Evolutionary conservation across 2,329 filamentous ascomycete species (phyloP).

Genomic region (Botryotinia convoluta): DNA sequence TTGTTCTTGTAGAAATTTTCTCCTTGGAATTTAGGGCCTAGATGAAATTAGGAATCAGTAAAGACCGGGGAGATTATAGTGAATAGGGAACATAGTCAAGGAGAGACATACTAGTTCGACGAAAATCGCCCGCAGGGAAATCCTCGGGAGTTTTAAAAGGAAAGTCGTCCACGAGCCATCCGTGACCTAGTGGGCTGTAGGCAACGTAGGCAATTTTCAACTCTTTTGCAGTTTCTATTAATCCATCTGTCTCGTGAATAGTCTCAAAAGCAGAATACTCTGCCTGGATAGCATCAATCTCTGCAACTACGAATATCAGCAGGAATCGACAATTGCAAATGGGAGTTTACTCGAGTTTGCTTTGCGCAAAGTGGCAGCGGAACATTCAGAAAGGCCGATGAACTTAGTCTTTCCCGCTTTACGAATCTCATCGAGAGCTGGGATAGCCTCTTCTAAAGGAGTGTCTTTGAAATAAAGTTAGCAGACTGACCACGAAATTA

Average conservation of each 20-base stretch:
- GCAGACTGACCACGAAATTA: background rate
- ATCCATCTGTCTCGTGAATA: background rate
- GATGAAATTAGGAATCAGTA: background rate
- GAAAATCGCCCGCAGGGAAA: background rate
- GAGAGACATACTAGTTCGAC: background rate
- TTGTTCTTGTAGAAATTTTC: background rate
- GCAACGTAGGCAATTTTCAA: background rate
- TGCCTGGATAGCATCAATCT: background rate
- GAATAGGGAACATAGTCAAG: background rate
- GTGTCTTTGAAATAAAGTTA: background rate
- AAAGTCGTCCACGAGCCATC: background rate
- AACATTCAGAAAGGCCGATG: background rate
- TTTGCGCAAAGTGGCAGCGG: background rate
- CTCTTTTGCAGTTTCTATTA: background rate
- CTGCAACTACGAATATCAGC: background rate
- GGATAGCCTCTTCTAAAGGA: background rate
- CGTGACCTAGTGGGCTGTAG: background rate
- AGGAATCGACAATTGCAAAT: background rate
- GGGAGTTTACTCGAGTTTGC: background rate
- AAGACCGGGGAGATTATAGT: accelerated
- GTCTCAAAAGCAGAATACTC: background rate
- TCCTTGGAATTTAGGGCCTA: background rate
- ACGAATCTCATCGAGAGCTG: background rate
- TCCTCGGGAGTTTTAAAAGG: background rate
- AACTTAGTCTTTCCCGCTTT: background rate